Conservation (phyloP, 495 filamentous ascomycete genomes). For the Tirmania nivea region DNA sequence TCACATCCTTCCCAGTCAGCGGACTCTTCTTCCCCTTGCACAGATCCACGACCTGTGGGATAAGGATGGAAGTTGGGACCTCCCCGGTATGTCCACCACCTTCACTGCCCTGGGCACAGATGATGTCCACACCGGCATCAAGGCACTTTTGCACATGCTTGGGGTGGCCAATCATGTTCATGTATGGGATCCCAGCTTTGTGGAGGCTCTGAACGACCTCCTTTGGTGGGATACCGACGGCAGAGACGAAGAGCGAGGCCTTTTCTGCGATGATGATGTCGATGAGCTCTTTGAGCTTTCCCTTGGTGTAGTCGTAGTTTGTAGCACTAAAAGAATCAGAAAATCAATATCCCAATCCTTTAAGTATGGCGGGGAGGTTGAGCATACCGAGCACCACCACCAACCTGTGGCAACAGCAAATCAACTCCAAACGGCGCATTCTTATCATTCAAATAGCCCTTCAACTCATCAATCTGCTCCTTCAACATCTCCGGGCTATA, state of each 20-base stretch:
- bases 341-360: neutral
- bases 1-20: constrained; percentile 65
- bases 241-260: constrained; percentile 85
- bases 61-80: constrained; percentile 70
- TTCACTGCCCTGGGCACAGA: constrained; percentile 84
- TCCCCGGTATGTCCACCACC: constrained; percentile 83
- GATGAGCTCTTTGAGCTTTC: constrained; percentile 79
- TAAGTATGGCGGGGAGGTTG: neutral
- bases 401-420: constrained; percentile 81
- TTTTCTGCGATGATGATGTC: constrained; percentile 81
- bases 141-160: constrained; percentile 94
- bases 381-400: constrained; percentile 48
- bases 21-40: constrained; percentile 64
- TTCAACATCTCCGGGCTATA: constrained; percentile 94
- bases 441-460: constrained; percentile 75
- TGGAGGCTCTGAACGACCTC: constrained; percentile 75
- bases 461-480: constrained; percentile 87
- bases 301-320: constrained; percentile 99
- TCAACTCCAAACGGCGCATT: constrained; percentile 98
- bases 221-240: constrained; percentile 83
- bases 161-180: constrained; percentile 99
- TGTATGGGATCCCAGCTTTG: constrained; percentile 70
- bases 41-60: constrained; percentile 72
- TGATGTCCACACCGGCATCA: constrained; percentile 70
- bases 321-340: constrained; percentile 5